Percentiles rank a stretch among this genome's conserved stretches.
Evolutionary conservation across 2,329 filamentous ascomycete species (phyloP).

Genomic region (Hypoxylon sp.): DNA sequence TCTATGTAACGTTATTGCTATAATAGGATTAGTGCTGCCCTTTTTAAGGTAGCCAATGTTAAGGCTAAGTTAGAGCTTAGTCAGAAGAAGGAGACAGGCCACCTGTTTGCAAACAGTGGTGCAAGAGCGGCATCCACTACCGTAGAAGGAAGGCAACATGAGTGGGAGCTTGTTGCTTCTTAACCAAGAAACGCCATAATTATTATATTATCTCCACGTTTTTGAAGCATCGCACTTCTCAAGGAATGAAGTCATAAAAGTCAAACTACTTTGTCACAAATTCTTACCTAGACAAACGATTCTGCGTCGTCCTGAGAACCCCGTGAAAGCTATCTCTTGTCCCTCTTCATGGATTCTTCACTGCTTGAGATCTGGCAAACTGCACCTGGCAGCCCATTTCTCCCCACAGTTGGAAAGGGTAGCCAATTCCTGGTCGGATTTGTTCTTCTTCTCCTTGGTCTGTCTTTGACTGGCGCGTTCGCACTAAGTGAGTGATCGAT

Average conservation of each 20-base stretch:
- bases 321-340: conserved; percentile 9
- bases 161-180: conserved; percentile 15
- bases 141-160: conserved; percentile 4
- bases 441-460: conserved; percentile 78
- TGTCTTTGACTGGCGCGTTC: conserved; percentile 83
- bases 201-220: neutral
- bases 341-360: conserved; percentile 79
- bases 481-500: conserved; percentile 78
- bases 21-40: neutral
- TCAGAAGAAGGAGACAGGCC: conserved; percentile 34
- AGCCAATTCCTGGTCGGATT: conserved; percentile 88
- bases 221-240: conserved; percentile 2
- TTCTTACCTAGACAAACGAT: conserved; percentile 1
- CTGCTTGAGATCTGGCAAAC: conserved; percentile 94
- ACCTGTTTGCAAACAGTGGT: conserved; percentile 37
- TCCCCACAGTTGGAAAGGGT: conserved; percentile 83
- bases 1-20: neutral
- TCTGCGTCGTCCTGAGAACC: conserved; percentile 14
- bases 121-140: conserved; percentile 8
- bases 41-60: conserved; percentile 4
- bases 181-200: conserved; percentile 4
- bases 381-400: conserved; percentile 88
- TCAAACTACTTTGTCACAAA: neutral
- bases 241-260: conserved; percentile 32
- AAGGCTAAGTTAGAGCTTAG: conserved; percentile 29